Percentiles rank a stretch among this genome's conserved stretches.
phyloP scores from a whole-genome alignment of 2,329 filamentous ascomycete species.

The Leptographium radiaticola region DNA sequence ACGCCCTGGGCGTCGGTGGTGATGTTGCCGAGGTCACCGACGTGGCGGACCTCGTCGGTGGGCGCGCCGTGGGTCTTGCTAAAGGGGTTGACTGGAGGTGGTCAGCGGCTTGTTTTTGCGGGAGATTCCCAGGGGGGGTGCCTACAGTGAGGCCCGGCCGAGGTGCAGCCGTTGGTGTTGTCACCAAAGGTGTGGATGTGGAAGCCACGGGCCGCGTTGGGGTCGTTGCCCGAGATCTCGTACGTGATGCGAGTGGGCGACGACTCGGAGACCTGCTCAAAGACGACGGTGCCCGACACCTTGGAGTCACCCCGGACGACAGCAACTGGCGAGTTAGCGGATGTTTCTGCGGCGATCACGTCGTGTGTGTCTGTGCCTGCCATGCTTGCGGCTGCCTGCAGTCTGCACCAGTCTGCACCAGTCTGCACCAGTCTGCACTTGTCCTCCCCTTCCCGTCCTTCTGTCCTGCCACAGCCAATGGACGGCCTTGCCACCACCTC shows the following conservation, averaged over 20 bases:
- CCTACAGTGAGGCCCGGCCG: conserved; percentile 93
- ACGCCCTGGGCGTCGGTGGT: conserved; percentile 90
- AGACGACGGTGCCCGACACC: conserved; percentile 83
- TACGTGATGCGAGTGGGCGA: conserved; percentile 77
- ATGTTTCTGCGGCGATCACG: no score
- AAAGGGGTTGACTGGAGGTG: conserved; percentile 73
- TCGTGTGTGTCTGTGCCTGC: no score
- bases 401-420: no score
- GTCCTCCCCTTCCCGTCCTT: background rate
- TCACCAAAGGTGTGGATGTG: conserved; percentile 98
- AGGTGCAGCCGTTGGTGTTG: conserved; percentile 99
- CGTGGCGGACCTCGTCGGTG: conserved; percentile 71
- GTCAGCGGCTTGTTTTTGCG: background rate
- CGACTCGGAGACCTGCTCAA: conserved; percentile 81
- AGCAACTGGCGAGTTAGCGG: conserved; percentile 49
- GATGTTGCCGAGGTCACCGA: conserved; percentile 96
- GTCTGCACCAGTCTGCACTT: background rate
- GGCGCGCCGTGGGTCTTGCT: conserved; percentile 87
- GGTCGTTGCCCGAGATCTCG: conserved; percentile 83
- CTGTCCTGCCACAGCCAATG: background rate
- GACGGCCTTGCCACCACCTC: background rate
- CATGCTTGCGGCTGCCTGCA: no score
- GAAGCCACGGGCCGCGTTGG: conserved; percentile 94
- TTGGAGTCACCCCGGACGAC: conserved; percentile 97
- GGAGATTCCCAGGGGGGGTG: conserved; percentile 9